Conservation (phyloP, 345 rosid species). For the rapeseed (Brassica napus) region DNA sequence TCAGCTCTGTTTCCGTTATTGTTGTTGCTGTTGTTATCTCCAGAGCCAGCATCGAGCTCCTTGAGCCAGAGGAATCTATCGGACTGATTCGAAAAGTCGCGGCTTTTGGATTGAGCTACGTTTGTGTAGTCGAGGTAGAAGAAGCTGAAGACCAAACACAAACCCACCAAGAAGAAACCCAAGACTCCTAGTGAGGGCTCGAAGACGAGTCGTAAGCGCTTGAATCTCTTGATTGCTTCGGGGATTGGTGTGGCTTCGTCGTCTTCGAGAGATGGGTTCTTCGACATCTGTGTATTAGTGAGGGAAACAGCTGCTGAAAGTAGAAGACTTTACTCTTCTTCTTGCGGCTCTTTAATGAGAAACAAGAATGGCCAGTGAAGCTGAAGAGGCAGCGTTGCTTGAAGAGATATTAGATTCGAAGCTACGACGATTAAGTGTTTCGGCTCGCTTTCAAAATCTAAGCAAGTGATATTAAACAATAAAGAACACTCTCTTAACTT, state of each 20-base stretch:
- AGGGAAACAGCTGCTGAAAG: slow-evolving; percentile 22
- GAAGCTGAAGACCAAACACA: slow-evolving; percentile 61
- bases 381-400: slow-evolving; percentile 17
- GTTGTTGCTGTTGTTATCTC: slow-evolving; percentile 15
- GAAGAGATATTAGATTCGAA: neutral
- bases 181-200: slow-evolving; percentile 72
- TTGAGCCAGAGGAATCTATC: slow-evolving; percentile 66
- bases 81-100: slow-evolving; percentile 51
- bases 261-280: slow-evolving; percentile 44
- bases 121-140: slow-evolving; percentile 69
- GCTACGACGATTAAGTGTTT: neutral
- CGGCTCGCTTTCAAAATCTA: neutral
- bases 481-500: slow-evolving; percentile 2
- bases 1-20: slow-evolving; percentile 44
- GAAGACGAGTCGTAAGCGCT: slow-evolving; percentile 54
- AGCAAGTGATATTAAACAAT: neutral
- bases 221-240: slow-evolving; percentile 57
- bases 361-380: slow-evolving; percentile 7
- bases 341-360: slow-evolving; percentile 1
- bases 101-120: slow-evolving; percentile 47
- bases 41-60: slow-evolving; percentile 41
- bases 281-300: slow-evolving; percentile 44
- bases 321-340: slow-evolving; percentile 28
- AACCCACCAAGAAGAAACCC: slow-evolving; percentile 63
- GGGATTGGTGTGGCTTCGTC: slow-evolving; percentile 42